Percentiles rank a stretch among this genome's conserved stretches.
phyloP scores from a whole-genome alignment of 495 filamentous ascomycete genomes.

The Cercophora newfieldiana region DNA sequence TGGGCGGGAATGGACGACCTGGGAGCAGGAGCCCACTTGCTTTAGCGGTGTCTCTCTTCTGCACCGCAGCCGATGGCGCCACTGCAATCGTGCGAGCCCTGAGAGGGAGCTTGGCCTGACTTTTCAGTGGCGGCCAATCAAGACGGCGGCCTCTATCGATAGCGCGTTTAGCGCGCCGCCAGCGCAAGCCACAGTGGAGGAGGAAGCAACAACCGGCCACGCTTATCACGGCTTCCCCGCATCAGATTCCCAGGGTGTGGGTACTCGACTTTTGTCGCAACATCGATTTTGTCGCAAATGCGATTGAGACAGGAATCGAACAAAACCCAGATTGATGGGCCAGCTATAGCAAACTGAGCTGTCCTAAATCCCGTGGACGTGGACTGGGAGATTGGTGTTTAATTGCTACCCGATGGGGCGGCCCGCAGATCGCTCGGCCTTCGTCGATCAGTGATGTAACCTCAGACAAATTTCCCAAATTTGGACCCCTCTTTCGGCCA shows the following conservation, averaged over 20 bases:
- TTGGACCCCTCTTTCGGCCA: neutral
- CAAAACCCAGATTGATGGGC: neutral
- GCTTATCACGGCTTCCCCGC: neutral
- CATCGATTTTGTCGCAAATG: neutral
- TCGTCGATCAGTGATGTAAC: constrained; percentile 11
- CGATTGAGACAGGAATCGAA: neutral
- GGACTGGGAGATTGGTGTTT: neutral
- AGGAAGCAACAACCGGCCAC: neutral
- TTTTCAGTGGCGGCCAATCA: constrained; percentile 5
- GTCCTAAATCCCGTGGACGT: neutral
- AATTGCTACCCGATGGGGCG: neutral
- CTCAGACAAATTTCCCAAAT: neutral
- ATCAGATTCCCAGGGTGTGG: neutral
- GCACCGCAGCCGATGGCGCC: constrained; percentile 7
- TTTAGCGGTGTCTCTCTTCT: constrained; percentile 11
- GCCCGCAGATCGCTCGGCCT: constrained; percentile 5
- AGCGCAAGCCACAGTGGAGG: neutral
- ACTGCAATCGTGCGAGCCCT: neutral
- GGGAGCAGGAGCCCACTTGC: constrained; percentile 1
- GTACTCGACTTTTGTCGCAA: neutral
- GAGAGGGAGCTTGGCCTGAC: neutral
- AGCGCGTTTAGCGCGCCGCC: neutral
- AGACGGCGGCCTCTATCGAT: neutral
- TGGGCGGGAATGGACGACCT: neutral
- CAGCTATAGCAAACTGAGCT: neutral